Evolutionary conservation across 108 stramenopile species (phyloP).

Genomic region (Pseudonitzschia multiseries): DNA sequence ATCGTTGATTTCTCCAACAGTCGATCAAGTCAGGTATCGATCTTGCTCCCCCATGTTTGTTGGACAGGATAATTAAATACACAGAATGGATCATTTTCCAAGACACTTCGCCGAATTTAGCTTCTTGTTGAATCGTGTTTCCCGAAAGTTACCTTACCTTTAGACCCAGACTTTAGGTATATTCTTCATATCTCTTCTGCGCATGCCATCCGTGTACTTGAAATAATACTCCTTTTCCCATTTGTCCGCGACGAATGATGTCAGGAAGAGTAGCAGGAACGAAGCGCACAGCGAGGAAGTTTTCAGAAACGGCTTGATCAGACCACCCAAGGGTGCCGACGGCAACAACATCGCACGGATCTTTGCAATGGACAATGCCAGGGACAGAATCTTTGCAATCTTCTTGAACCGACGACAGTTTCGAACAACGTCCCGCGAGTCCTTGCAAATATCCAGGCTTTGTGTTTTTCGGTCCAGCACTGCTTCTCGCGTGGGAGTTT

Average conservation of each 20-base stretch:
- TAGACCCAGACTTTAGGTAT: conserved; percentile 22
- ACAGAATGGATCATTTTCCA: too few species aligned
- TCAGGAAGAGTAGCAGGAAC: background rate
- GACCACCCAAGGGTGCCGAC: background rate
- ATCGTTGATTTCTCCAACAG: too few species aligned
- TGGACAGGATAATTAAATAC: too few species aligned
- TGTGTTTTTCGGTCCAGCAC: conserved; percentile 61
- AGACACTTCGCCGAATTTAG: too few species aligned
- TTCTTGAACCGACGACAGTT: conserved; percentile 41
- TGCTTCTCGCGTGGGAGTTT: conserved; percentile 42
- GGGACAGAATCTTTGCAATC: background rate
- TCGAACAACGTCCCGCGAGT: conserved; percentile 52
- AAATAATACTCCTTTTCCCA: conserved; percentile 40
- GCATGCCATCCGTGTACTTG: conserved; percentile 40
- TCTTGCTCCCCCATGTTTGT: too few species aligned
- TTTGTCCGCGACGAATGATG: conserved; percentile 24
- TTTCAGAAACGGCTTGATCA: conserved; percentile 11
- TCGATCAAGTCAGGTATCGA: too few species aligned
- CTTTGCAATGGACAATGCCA: conserved; percentile 18
- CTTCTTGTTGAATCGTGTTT: too few species aligned
- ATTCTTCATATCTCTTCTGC: conserved; percentile 41
- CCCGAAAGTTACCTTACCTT: background rate
- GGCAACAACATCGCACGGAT: background rate
- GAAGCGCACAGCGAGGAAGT: background rate
- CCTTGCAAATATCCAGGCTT: conserved; percentile 52